A percentile compares a stretch with the other conserved stretches of the same genome.
Evolutionary conservation across 176 grass and related monocot genomes (phyloP).

Genomic region (Eragrostis nindensis): DNA sequence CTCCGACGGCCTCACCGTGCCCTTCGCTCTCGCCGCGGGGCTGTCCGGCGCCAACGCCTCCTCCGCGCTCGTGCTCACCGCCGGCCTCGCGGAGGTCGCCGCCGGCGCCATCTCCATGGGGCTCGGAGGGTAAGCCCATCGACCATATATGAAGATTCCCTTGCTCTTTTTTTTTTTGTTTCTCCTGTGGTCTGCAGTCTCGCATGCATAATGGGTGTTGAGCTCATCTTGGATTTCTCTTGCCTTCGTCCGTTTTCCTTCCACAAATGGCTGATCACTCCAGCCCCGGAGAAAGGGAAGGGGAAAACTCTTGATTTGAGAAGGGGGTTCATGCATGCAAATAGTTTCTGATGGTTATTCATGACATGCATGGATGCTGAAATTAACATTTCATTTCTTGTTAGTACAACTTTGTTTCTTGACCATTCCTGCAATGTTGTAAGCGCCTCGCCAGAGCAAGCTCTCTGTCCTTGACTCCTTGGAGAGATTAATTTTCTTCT

Average conservation of each 20-base stretch:
- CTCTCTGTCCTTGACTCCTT: background rate
- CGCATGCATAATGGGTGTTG: conserved; percentile 2
- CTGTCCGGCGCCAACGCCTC: conserved; percentile 79
- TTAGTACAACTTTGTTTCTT: background rate
- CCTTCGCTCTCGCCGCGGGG: conserved; percentile 91
- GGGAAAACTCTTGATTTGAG: background rate
- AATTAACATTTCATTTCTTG: background rate
- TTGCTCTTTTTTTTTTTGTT: conserved; percentile 10
- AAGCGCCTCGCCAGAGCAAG: background rate
- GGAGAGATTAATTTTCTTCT: background rate
- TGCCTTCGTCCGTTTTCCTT: background rate
- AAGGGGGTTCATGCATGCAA: background rate
- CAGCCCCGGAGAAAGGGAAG: background rate
- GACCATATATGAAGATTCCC: background rate
- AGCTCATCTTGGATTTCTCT: background rate
- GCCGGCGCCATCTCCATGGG: conserved; percentile 99
- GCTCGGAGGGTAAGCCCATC: conserved; percentile 75
- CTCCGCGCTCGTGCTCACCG: conserved; percentile 84
- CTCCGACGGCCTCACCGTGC: conserved; percentile 95
- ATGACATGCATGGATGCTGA: background rate
- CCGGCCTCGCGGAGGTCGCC: conserved; percentile 88
- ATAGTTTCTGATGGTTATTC: background rate
- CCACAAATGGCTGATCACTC: background rate
- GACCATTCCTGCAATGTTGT: background rate
- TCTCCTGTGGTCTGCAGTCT: background rate